A percentile compares a stretch with the other conserved stretches of the same genome.
Evolutionary conservation across 768 basidiomycete species (phyloP).

Genomic region (Rhodotorula graminis): DNA sequence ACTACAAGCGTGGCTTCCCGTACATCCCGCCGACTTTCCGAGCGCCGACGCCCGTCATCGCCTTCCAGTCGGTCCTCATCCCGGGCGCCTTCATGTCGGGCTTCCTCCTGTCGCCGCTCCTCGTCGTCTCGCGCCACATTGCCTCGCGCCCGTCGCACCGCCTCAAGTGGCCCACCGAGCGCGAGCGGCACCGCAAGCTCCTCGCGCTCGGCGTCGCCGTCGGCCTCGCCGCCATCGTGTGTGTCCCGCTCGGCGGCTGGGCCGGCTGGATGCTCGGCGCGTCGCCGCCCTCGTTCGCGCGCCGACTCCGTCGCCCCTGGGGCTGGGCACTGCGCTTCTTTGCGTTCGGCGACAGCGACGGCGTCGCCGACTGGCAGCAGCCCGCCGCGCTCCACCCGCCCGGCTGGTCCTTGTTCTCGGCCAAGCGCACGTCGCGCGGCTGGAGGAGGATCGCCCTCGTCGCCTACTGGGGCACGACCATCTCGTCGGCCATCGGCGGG

Average conservation of each 20-base stretch:
- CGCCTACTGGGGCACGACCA: conserved; percentile 77
- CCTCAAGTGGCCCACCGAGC: conserved; percentile 69
- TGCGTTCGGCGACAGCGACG: conserved; percentile 36
- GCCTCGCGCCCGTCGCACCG: conserved; percentile 76
- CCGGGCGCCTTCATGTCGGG: conserved; percentile 89
- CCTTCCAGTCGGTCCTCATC: conserved; percentile 86
- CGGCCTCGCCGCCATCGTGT: conserved; percentile 70
- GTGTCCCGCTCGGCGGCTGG: conserved; percentile 83
- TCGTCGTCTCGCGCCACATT: conserved; percentile 84
- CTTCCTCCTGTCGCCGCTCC: conserved; percentile 85
- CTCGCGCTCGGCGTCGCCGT: conserved; percentile 80
- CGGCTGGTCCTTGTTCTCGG: neutral
- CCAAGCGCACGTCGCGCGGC: conserved; percentile 50
- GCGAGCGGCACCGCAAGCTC: conserved; percentile 69
- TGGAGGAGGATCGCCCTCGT: conserved; percentile 77
- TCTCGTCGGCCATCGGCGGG: conserved; percentile 78
- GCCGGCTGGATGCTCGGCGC: conserved; percentile 78
- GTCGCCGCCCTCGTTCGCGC: conserved; percentile 2
- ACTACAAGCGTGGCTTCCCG: conserved; percentile 64
- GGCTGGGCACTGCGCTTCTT: conserved; percentile 36
- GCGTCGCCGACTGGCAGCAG: conserved; percentile 12
- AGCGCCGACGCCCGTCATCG: conserved; percentile 81
- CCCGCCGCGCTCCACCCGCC: conserved; percentile 4
- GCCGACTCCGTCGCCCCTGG: conserved; percentile 37
- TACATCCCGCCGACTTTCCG: conserved; percentile 77